Percentiles rank a stretch among this genome's conserved stretches.
These are phyloP conservation scores for Microascus cirrosus DNA, from an alignment of 2,329 filamentous ascomycete genomes.

Conservation along the genomic window DNA sequence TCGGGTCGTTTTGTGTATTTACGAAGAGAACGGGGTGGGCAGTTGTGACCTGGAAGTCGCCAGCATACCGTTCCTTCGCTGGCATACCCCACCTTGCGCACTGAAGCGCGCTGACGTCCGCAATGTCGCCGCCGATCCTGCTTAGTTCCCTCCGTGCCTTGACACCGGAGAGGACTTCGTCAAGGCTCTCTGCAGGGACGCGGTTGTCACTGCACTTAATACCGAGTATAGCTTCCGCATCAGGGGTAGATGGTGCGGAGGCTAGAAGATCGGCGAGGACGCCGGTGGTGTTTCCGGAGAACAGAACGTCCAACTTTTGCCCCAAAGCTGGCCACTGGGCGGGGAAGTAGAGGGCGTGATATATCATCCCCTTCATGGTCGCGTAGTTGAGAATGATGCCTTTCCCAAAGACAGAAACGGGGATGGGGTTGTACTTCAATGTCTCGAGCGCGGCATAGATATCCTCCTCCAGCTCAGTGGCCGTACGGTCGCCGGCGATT, in stretches of 20 bases:
- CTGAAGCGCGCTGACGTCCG: background rate
- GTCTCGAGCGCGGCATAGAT: conserved; percentile 14
- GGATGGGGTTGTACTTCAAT: conserved; percentile 16
- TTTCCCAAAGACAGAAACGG: conserved; percentile 6
- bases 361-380: conserved; percentile 10
- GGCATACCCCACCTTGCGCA: conserved; percentile 2
- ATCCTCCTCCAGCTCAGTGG: conserved; percentile 22
- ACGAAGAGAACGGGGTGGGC: conserved; percentile 18
- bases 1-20: conserved; percentile 27
- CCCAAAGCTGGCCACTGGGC: conserved; percentile 9
- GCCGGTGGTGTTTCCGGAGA: conserved; percentile 4
- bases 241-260: background rate
- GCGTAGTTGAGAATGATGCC: conserved; percentile 14
- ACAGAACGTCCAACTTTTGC: conserved; percentile 7
- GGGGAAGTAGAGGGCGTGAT: conserved; percentile 11
- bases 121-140: background rate
- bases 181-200: background rate
- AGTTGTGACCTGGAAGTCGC: conserved; percentile 17
- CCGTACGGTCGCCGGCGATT: conserved; percentile 18
- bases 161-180: conserved; percentile 4
- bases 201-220: conserved; percentile 11
- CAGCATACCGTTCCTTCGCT: conserved; percentile 7
- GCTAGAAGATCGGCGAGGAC: background rate
- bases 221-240: conserved; percentile 3
- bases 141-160: background rate